Evolutionary conservation across 345 rosid genomes (phyloP), one percentile per base, ranked within the genome.

Genomic region (Syzygium jambos): DNA sequence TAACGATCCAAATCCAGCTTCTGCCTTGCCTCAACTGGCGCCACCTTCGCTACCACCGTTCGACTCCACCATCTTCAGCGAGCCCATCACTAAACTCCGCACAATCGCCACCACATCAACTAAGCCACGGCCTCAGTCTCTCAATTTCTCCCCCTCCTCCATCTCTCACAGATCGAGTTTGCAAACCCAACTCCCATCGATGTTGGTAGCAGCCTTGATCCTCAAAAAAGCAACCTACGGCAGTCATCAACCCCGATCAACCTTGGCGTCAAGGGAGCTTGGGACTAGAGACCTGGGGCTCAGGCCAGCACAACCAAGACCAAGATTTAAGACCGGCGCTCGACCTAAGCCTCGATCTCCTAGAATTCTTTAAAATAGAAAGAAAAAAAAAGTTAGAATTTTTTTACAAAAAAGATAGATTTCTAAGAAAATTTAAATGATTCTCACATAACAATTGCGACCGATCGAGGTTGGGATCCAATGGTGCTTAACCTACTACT

Each of bases 11-110:
- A 73, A 6, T 2, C 27, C 25, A 19, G 21, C 5, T 16, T 34
- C 0, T 2, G 14, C 25, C 2, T 73, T 34, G 43, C 49, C 6
- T 73, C 11, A 10, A 9, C 25, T 9, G 2, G 14, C 22, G 7
- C 43, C 80, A 25, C 7, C 80, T 73, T 0, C 0, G 1, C 30
- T 57, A 5, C 65, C 15, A 25, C 30, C 30, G 11, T 14, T 25
- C 0, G 7, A 34, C 25, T 68, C 14, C 7, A 1, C 13, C 8
- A 73, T 17, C 3, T 34, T 19, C 0, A 0, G 23, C 0, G 5
- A 65, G 11, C 5, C 43, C 23, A 17, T 65, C 78, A 65, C 23
- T 19, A 17, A 6, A 30, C 43, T 30, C 1, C 23, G 4, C 10
- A 11, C 57, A 10, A 55, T 55, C 4, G 10, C 57, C 57, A 21